Conservation (phyloP, 441 rosid species). For the Flueggea neowawraea region DNA sequence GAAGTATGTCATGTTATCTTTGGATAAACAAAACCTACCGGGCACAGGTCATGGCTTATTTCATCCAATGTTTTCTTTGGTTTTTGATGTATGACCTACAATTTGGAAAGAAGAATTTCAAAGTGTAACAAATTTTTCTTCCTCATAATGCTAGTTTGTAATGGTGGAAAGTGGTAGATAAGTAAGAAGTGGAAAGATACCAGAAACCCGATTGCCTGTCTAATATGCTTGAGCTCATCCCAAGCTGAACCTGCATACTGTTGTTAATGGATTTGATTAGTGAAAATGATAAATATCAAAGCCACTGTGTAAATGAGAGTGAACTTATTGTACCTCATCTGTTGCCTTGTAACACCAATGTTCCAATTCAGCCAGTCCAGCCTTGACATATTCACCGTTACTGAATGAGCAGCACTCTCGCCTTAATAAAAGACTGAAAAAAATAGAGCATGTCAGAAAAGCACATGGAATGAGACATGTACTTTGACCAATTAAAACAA, state of each 20-base stretch:
- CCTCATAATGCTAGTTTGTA: slow-evolving; percentile 6
- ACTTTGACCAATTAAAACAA: too few relatives aligned
- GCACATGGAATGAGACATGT: too few relatives aligned
- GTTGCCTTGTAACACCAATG: slow-evolving; percentile 98
- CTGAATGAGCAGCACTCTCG: slow-evolving; percentile 99
- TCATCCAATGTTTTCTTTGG: slow-evolving; percentile 93
- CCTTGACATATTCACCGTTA: slow-evolving; percentile 97
- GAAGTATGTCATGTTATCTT: neutral
- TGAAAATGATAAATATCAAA: neutral
- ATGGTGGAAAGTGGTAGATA: slow-evolving; percentile 6
- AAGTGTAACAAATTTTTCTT: neutral
- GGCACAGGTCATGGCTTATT: slow-evolving; percentile 96
- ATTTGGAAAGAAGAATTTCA: slow-evolving; percentile 12
- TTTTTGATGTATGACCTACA: slow-evolving; percentile 96
- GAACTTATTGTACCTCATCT: slow-evolving; percentile 64
- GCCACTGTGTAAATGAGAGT: neutral
- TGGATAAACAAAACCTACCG: slow-evolving; percentile 44
- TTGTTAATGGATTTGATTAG: slow-evolving; percentile 11
- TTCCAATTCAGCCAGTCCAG: slow-evolving; percentile 96
- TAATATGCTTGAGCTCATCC: slow-evolving; percentile 92
- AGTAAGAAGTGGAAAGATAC: slow-evolving; percentile 32
- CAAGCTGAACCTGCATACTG: slow-evolving; percentile 94
- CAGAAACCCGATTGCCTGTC: slow-evolving; percentile 97
- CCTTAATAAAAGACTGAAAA: slow-evolving; percentile 70
- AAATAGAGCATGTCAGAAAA: neutral